Evolutionary conservation across 2,329 filamentous ascomycete genomes (phyloP).

Genomic region (Diaporthe humulicola): DNA sequence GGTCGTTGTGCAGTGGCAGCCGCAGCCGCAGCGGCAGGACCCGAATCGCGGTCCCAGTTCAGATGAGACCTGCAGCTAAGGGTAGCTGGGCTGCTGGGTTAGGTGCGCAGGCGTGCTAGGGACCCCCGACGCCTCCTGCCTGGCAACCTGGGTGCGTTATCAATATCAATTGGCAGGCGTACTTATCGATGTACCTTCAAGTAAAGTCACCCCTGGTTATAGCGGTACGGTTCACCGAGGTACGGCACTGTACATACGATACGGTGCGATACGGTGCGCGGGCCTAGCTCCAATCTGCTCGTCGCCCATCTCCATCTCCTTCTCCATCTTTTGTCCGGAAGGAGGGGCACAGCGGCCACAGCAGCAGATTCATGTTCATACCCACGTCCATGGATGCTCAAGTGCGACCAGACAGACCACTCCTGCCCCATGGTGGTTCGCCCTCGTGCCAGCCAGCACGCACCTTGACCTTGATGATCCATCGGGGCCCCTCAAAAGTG

Average conservation of each 20-base stretch:
- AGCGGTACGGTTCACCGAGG: background rate
- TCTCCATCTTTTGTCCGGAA: slow-evolving; percentile 14
- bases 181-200: background rate
- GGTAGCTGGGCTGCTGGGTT: too few relatives aligned
- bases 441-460: background rate
- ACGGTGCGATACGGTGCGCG: background rate
- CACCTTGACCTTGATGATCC: background rate
- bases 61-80: slow-evolving; percentile 28
- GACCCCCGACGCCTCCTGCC: too few relatives aligned
- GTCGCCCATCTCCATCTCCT: slow-evolving; percentile 14
- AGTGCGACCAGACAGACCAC: slow-evolving; percentile 24
- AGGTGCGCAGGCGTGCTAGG: background rate
- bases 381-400: slow-evolving; percentile 16
- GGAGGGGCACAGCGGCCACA: slow-evolving; percentile 18
- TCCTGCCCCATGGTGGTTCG: background rate
- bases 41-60: slow-evolving; percentile 23
- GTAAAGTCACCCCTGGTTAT: background rate
- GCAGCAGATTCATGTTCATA: slow-evolving; percentile 18
- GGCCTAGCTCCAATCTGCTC: slow-evolving; percentile 2
- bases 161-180: background rate
- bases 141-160: background rate
- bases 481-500: background rate
- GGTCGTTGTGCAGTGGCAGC: background rate
- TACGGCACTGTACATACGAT: background rate
- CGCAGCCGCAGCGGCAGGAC: slow-evolving; percentile 14